A percentile compares a stretch with the other conserved stretches of the same genome.
Conservation (phyloP, 371 early-diverging fungal species). For the Syncephalastrum contaminatum region DNA sequence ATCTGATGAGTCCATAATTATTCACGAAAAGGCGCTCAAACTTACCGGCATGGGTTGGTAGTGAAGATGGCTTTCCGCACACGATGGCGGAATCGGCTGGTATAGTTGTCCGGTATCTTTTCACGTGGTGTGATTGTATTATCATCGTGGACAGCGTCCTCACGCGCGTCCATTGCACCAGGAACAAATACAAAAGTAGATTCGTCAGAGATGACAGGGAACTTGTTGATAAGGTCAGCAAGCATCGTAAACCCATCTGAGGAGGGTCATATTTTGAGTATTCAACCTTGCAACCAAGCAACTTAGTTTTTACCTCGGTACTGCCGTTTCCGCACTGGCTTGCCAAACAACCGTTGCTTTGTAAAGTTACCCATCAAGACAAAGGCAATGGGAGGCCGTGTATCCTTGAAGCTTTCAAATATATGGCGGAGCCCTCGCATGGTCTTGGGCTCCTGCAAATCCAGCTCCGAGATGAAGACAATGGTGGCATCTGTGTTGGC, state of each 20-base stretch:
- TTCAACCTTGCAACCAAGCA: background rate
- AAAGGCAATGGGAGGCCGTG: conserved; percentile 75
- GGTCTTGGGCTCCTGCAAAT: conserved; percentile 77
- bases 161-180: conserved; percentile 36
- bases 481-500: conserved; percentile 61
- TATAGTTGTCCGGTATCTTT: too few relatives aligned
- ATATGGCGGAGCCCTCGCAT: conserved; percentile 60
- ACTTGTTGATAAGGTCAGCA: conserved; percentile 75
- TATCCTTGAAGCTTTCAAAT: conserved; percentile 68
- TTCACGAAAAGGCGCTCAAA: too few relatives aligned
- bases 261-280: background rate
- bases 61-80: conserved; percentile 65
- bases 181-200: conserved; percentile 88
- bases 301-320: conserved; percentile 30
- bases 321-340: conserved; percentile 45
- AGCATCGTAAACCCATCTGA: conserved; percentile 67
- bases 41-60: conserved; percentile 82
- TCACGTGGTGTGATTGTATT: too few relatives aligned
- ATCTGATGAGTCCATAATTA: too few relatives aligned
- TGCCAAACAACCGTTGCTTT: conserved; percentile 69
- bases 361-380: conserved; percentile 85
- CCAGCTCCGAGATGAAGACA: conserved; percentile 82
- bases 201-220: conserved; percentile 60
- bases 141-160: too few relatives aligned
- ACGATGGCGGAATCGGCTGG: conserved; percentile 44